Evolutionary conservation across 1,284 basidiomycete species (phyloP), one percentile per base, ranked within the genome.

Genomic region (Cryptococcus amylolentus): DNA sequence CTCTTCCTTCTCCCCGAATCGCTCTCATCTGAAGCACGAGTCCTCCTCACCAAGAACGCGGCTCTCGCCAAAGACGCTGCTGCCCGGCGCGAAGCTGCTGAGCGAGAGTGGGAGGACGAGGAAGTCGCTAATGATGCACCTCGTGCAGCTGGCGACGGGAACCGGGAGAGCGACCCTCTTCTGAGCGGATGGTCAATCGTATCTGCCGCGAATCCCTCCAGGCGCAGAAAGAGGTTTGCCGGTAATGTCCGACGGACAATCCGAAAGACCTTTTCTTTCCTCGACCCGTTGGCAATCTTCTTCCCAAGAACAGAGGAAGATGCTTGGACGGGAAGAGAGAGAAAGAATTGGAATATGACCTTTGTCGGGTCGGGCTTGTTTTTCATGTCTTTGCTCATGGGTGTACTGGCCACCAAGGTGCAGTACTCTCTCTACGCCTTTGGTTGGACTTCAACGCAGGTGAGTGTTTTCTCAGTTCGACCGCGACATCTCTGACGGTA

Each of bases 1-100:
- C 81, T 84, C 73, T 75, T 85, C 58, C 37, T 89, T 59, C 73
- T 92, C 41, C 91, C 91, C 0, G 90, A 93, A 73, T 89, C 88
- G 0, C 80, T 91, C 3, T 75, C 72, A 0, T 64, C 63, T 14
- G 71, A 77, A 50, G 72, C 75, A 3, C 62, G 75, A 18, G 50
- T 56, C 0, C 60, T 66, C 10, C 66, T 78, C 14, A 52, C 56
- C 27, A 71, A 75, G 57, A 68, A 63, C 16, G 70, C 70, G 1
- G 37, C 54, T 6, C 55, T 62, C 27, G 56, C 79, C 72, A 64
- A 81, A 79, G 62, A 67, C 39, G 66, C 61, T n/a, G 60, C 61
- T 3, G 56, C 57, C 18, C 57, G 68, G 10, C 77, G 78, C 45
- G 79, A 83, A 55, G 64, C 71, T 47, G 71, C 76, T 16, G 72